Base-by-base conservation (phyloP, 495 filamentous ascomycete species). In the Thozetella sp. region DNA sequence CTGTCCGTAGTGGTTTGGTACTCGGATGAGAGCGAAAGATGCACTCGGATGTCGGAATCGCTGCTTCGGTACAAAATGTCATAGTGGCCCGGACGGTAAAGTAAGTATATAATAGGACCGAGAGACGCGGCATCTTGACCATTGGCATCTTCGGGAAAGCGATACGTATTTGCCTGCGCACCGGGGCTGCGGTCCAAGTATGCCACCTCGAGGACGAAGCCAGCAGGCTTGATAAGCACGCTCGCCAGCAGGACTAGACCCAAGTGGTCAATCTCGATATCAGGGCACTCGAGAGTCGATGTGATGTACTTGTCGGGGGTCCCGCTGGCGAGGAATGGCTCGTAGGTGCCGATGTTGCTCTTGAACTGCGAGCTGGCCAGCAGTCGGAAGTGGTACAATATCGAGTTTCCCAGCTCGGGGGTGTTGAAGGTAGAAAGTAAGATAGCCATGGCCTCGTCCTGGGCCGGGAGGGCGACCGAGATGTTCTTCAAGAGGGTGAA, bases 121-220 rank as follows among this genome's bases (percentile, higher is more conserved):
- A 82, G 72, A 53, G 64, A 62, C 55, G 73, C 71, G 22, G 70
- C 76, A 57, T 79, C 78, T 55, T 80, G 76, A 54, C 75, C 71
- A 54, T 77, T 77, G 37, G 80, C 82, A 25, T 83, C 77, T 51
- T 86, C 79, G 37, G 85, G 84, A 63, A 93, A 83, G 27, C 85
- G 80, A 72, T 94, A 90, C 26, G 84, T 83, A 70, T 93, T 97
- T 60, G 93, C 91, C 59, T 88, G 84, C 22, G 83, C 80, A 13
- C 93, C 93, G 59, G 86, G 79, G 64, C 91, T 97, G 57, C 95
- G 85, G 72, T 99, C 95, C 19, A 99, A 83, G 66, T 97, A 97
- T 11, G 94, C 84, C 43, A 98, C 87, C 66, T 97, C 91, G 11
- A 97, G 84, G 10, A 88, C 85, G 61, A 97, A 85, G 17, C 87